Conservation (phyloP, 257 asterid genomes). For the Solanum ossicruentum region DNA sequence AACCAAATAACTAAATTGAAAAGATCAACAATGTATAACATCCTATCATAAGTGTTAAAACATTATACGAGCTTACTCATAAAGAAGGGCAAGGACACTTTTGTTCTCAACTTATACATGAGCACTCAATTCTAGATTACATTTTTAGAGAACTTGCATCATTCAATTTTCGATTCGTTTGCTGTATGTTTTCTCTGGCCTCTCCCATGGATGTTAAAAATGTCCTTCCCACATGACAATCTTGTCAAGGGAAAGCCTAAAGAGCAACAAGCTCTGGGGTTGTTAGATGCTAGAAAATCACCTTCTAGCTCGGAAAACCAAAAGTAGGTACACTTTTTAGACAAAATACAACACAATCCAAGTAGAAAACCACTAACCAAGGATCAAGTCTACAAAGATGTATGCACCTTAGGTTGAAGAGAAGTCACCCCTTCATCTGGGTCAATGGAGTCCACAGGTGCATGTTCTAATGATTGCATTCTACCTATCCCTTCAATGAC, state of each 20-base stretch:
- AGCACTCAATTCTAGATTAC: not conserved
- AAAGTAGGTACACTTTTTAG: not conserved
- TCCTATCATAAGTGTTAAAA: not conserved
- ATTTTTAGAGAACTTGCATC: not conserved
- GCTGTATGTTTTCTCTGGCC: not conserved
- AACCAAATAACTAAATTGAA: not conserved
- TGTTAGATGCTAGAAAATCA: not conserved
- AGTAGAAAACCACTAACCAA: not conserved
- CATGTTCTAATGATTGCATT: slow-evolving; percentile 87
- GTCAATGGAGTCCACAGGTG: slow-evolving; percentile 95
- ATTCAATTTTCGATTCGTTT: not conserved
- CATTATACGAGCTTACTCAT: not conserved
- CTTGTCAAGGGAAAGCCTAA: not conserved
- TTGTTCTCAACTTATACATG: not conserved
- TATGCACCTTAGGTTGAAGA: slow-evolving; percentile 77
- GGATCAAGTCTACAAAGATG: not conserved
- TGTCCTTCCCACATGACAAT: not conserved
- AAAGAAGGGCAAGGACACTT: not conserved
- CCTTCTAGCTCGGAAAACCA: not conserved
- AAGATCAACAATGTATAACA: not conserved
- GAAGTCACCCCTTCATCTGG: slow-evolving; percentile 82
- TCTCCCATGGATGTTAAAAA: not conserved
- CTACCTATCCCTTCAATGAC: slow-evolving; percentile 62
- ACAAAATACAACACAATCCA: not conserved
- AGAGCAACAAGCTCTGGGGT: not conserved